Conservation (phyloP, 306 rosid species). For the Sicyos edulis region DNA sequence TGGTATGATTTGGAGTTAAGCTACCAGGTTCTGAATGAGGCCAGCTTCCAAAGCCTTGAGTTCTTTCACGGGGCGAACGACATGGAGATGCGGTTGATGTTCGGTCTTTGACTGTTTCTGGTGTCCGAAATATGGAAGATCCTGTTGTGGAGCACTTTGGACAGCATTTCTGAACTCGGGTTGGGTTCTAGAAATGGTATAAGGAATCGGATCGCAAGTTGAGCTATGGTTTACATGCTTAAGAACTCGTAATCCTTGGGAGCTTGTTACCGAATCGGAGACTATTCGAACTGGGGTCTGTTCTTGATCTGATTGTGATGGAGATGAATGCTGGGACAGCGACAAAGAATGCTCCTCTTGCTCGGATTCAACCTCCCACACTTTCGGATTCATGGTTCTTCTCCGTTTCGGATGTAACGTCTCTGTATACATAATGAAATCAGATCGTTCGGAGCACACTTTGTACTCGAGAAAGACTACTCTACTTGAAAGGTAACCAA, state of each 20-base stretch:
- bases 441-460: not conserved
- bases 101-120: constrained; percentile 41
- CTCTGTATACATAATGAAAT: constrained; percentile 30
- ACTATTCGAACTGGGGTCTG: constrained; percentile 41
- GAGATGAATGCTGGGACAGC: constrained; percentile 74
- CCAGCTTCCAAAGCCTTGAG: constrained; percentile 24
- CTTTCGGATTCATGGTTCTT: constrained; percentile 51
- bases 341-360: constrained; percentile 97
- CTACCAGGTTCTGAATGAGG: constrained; percentile 14
- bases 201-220: constrained; percentile 27
- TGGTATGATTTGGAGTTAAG: not conserved
- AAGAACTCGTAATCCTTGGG: constrained; percentile 47
- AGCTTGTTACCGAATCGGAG: constrained; percentile 35
- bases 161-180: constrained; percentile 5
- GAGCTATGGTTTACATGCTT: constrained; percentile 35
- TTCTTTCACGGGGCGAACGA: constrained; percentile 24
- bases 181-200: constrained; percentile 14
- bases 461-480: not conserved
- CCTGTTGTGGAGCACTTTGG: constrained; percentile 28
- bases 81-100: constrained; percentile 27
- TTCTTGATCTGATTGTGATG: constrained; percentile 87
- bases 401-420: constrained; percentile 71
- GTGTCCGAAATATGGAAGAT: constrained; percentile 36
- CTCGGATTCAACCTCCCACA: constrained; percentile 66
- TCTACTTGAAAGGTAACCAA: constrained; percentile 13